These are phyloP conservation scores for Pichia inconspicua DNA, from an alignment of 1,139 yeast genomes.

Conservation along the genomic window DNA sequence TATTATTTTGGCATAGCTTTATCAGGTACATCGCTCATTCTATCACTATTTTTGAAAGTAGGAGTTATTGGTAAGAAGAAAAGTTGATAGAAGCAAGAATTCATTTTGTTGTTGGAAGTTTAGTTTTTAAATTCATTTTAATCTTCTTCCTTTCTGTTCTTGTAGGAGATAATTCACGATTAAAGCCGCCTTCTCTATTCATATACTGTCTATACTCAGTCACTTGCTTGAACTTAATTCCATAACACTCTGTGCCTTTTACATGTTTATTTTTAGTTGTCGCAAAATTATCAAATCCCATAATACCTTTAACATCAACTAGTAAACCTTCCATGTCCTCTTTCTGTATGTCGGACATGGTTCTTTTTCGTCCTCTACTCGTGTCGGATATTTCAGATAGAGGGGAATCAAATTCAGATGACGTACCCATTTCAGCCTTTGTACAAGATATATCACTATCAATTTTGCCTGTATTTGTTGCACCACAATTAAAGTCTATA, in stretches of 20 bases:
- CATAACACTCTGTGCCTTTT: slow-evolving; percentile 43
- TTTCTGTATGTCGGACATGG: not conserved
- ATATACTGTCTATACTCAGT: slow-evolving; percentile 58
- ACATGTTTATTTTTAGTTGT: slow-evolving; percentile 58
- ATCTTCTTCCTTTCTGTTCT: slow-evolving; percentile 19
- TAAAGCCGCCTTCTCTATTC: slow-evolving; percentile 57
- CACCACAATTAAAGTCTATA: too few species aligned
- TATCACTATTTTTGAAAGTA: slow-evolving; percentile 30
- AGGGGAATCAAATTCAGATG: too few species aligned
- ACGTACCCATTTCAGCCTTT: too few species aligned
- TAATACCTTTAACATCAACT: slow-evolving; percentile 34
- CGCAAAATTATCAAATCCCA: slow-evolving; percentile 62
- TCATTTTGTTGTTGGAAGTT: not conserved
- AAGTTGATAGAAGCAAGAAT: not conserved
- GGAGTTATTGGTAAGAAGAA: slow-evolving; percentile 28
- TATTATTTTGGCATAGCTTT: slow-evolving; percentile 36
- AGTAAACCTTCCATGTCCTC: not conserved
- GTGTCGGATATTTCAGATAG: not conserved
- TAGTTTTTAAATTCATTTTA: slow-evolving; percentile 6
- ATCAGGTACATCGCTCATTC: slow-evolving; percentile 27
- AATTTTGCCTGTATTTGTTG: too few species aligned
- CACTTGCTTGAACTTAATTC: slow-evolving; percentile 33
- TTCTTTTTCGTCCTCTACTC: not conserved
- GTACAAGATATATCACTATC: too few species aligned
- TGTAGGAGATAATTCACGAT: slow-evolving; percentile 51